Percentiles rank a stretch among this genome's conserved stretches.
These are phyloP conservation scores for Selaginella moellendorffii DNA, from an alignment of 75 land plant species.

Conservation along the genomic window DNA sequence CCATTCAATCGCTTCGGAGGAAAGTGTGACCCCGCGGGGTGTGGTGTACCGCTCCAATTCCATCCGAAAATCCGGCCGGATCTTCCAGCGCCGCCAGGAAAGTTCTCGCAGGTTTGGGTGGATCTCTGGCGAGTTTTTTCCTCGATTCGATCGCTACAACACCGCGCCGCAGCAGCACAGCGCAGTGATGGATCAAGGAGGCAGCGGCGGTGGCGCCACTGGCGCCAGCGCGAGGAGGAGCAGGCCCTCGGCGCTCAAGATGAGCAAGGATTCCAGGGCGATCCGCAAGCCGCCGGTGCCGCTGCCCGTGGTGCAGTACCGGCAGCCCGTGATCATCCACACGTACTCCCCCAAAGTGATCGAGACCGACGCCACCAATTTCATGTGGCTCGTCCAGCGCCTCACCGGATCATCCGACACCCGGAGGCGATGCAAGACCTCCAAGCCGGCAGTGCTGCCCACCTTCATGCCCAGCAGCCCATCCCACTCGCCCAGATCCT, in stretches of 20 bases:
- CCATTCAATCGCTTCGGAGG: too few relatives aligned
- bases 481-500: too few relatives aligned
- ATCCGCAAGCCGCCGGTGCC: background rate
- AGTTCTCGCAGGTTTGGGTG: too few relatives aligned
- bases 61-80: too few relatives aligned
- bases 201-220: too few relatives aligned
- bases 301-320: background rate
- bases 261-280: background rate
- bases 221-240: too few relatives aligned
- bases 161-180: background rate
- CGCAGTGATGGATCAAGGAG: background rate
- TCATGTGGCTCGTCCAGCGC: background rate
- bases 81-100: too few relatives aligned
- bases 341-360: background rate
- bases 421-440: background rate
- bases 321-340: background rate
- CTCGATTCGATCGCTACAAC: background rate
- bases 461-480: background rate
- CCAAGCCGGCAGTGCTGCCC: background rate
- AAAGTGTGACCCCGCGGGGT: too few relatives aligned
- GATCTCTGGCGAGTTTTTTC: too few relatives aligned
- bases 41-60: too few relatives aligned
- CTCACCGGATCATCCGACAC: background rate
- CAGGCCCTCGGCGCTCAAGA: background rate
- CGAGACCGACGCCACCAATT: background rate